Evolutionary conservation across 345 rosid genomes (phyloP).

Genomic region (Gossypium raimondii): DNA sequence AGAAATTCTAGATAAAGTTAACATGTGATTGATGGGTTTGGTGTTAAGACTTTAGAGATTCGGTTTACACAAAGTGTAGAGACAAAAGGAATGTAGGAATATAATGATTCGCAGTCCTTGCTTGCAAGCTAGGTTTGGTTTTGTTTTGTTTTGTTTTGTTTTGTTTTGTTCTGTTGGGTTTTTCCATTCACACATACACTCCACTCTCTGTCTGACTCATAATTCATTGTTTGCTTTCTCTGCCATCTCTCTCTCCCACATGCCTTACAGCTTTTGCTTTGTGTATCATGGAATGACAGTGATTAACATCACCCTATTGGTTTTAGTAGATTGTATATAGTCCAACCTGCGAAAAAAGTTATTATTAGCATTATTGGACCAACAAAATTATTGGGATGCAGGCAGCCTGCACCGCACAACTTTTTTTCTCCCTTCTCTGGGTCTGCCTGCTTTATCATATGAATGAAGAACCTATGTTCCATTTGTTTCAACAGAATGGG

Average conservation of each 20-base stretch:
- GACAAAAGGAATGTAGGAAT: conserved; percentile 34
- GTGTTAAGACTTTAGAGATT: not conserved
- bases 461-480: not conserved
- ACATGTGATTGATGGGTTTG: not conserved
- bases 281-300: not conserved
- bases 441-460: conserved; percentile 3
- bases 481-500: not conserved
- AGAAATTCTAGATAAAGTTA: too few species aligned
- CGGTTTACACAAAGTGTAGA: conserved; percentile 3
- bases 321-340: conserved; percentile 5
- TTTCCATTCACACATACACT: not conserved
- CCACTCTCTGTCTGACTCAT: conserved; percentile 15
- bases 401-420: conserved; percentile 14
- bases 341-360: conserved; percentile 7
- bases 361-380: conserved; percentile 18
- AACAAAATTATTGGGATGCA: conserved; percentile 25
- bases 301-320: conserved; percentile 18
- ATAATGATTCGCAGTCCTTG: conserved; percentile 26
- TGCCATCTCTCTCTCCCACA: conserved; percentile 32
- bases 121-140: conserved; percentile 42
- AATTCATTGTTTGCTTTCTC: conserved; percentile 18
- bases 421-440: not conserved
- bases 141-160: not conserved
- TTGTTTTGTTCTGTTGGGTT: conserved; percentile 14
- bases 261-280: conserved; percentile 39